Percentiles rank a stretch among this genome's conserved stretches.
phyloP scores from a whole-genome alignment of 2,329 filamentous ascomycete genomes.

The Alternaria sp. region DNA sequence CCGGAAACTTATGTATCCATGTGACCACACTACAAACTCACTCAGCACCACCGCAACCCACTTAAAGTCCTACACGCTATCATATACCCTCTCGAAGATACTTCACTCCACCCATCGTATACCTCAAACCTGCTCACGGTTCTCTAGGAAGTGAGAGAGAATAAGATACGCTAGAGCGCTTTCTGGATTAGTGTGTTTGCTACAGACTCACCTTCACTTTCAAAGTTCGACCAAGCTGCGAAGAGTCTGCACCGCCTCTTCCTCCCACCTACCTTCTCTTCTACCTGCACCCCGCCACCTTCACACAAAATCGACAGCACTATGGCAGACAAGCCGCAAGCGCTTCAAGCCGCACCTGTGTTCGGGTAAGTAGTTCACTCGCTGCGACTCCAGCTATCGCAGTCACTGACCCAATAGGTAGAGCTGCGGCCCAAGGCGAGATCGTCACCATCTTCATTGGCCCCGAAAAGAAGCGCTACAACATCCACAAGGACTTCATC shows the following conservation, averaged over 20 bases:
- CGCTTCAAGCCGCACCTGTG: rapidly evolving
- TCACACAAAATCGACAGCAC: background rate
- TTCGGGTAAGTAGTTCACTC: background rate
- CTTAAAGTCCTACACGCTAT: background rate
- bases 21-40: rapidly evolving
- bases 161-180: rapidly evolving
- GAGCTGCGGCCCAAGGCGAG: background rate
- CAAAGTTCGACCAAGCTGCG: background rate
- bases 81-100: background rate
- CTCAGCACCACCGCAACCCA: background rate
- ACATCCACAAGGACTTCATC: background rate
- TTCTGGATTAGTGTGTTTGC: background rate
- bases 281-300: rapidly evolving
- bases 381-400: background rate
- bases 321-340: background rate
- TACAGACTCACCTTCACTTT: background rate
- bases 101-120: background rate
- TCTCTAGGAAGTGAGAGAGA: too few species aligned
- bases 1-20: background rate
- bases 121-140: too few species aligned
- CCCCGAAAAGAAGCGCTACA: background rate
- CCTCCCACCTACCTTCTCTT: background rate
- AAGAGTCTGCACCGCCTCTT: background rate
- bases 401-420: background rate
- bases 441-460: background rate